Evolutionary conservation across 208 protist genomes (phyloP), one percentile per base, ranked within the genome.

Genomic region (Acanthamoeba lugdunensis): DNA sequence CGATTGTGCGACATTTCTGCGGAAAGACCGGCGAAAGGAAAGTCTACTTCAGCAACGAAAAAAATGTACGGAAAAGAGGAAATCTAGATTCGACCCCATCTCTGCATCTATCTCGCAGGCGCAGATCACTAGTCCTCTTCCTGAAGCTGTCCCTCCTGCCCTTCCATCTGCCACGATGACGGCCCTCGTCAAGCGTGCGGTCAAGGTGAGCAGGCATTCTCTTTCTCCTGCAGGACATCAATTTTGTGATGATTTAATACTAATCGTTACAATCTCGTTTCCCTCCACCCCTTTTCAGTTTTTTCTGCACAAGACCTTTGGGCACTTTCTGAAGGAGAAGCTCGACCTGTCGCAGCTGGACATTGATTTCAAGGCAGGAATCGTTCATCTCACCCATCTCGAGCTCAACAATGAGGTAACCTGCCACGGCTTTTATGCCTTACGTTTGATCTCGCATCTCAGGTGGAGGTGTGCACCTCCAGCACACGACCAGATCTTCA

Each of bases 241-340:
- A 21, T 58, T 58, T 58, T 71, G n/a, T 33, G 23, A 4, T 11
- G 54, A 58, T 58, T 75, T 25, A 2, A 16, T 75, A 75, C 18
- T 75, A 28, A 81, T 52, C 9, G 18, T 8, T 41, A 9, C 21
- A 77, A 28, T 45, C 23, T 37, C 23, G 21, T 33, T 33, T 23
- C 5, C 11, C 65, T 30, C 28, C 67, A 3, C 37, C 67, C 30
- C 41, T 7, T 65, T 6, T 23, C 69, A 93, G 90, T 93, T 93
- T 33, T 93, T 93, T 67, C 73, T 93, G 25, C 90, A 93, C 90
- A 93, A 41, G n/a, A 93, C 90, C 45, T 93, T 93, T 93, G 90
- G 90, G 18, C 90, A 93, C 69, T 93, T 93, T 28, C 16, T 93
- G 69, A 93, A 93, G 37, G 90, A 84, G 48, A 93, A 93, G 69